Evolutionary conservation across 2,329 filamentous ascomycete genomes (phyloP).

Genomic region (Cladophialophora exuberans): DNA sequence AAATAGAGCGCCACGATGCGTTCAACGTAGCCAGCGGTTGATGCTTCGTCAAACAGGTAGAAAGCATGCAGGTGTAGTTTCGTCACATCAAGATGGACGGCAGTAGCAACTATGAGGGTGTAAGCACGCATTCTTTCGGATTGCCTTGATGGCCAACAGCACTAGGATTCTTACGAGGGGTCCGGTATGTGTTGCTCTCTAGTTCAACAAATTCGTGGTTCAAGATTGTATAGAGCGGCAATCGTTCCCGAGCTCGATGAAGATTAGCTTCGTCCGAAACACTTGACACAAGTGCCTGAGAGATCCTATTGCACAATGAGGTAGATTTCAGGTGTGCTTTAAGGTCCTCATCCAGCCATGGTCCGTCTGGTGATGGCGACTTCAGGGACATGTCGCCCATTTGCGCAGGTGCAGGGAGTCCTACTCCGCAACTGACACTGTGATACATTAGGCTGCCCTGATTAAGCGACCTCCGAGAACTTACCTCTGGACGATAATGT

Average conservation of each 20-base stretch:
- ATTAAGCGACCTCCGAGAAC: too few relatives aligned
- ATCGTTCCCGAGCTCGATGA: conserved; percentile 1
- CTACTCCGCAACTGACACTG: conserved; percentile 19
- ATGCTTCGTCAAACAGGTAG: conserved; percentile 32
- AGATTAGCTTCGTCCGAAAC: neutral
- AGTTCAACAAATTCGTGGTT: conserved; percentile 16
- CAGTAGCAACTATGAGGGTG: neutral
- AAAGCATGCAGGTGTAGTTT: conserved; percentile 33
- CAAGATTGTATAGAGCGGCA: conserved; percentile 14
- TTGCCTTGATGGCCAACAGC: neutral
- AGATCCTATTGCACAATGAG: conserved; percentile 3
- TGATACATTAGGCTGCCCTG: neutral
- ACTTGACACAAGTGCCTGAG: conserved; percentile 2
- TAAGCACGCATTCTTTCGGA: neutral
- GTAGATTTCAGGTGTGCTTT: conserved; percentile 6
- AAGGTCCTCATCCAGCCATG: conserved; percentile 2
- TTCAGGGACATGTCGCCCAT: conserved; percentile 10
- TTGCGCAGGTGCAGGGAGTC: conserved; percentile 12
- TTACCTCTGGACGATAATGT: conserved; percentile 61
- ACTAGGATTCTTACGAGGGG: neutral
- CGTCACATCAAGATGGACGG: conserved; percentile 26
- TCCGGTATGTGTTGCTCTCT: conserved; percentile 1
- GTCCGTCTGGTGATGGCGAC: neutral
- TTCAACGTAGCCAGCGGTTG: conserved; percentile 20
- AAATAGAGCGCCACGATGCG: conserved; percentile 28